phyloP scores from a whole-genome alignment of 1,284 basidiomycete genomes.

The Bondarzewia mesenterica region DNA sequence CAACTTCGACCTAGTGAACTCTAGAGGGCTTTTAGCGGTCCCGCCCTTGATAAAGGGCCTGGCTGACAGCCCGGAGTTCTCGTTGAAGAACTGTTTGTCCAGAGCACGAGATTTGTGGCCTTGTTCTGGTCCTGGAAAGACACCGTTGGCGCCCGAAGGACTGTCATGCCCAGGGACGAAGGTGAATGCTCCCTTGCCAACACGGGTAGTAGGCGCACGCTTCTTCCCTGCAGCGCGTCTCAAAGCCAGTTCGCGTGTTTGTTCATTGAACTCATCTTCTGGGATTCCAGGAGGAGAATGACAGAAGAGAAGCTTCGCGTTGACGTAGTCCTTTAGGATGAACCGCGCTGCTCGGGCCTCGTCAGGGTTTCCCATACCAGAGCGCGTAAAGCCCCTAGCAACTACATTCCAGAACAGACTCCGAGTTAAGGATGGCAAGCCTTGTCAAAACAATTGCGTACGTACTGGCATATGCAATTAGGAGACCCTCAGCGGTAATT shows the following conservation, averaged over 20 bases:
- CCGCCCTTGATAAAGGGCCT: conserved; percentile 64
- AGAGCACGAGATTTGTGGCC: conserved; percentile 57
- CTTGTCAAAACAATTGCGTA: conserved; percentile 14
- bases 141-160: conserved; percentile 16
- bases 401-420: conserved; percentile 39
- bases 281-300: conserved; percentile 76
- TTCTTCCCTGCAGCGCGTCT: conserved; percentile 64
- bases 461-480: conserved; percentile 88
- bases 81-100: conserved; percentile 82
- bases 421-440: conserved; percentile 3
- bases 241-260: conserved; percentile 60
- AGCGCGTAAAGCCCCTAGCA: conserved; percentile 87
- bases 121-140: conserved; percentile 21
- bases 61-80: conserved; percentile 39
- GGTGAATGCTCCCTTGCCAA: conserved; percentile 77
- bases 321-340: conserved; percentile 97
- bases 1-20: conserved; percentile 52
- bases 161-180: conserved; percentile 42
- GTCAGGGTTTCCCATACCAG: conserved; percentile 96
- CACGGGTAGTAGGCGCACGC: conserved; percentile 77
- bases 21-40: conserved; percentile 37
- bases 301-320: conserved; percentile 87
- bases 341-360: conserved; percentile 91
- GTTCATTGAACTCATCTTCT: conserved; percentile 73
- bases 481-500: conserved; percentile 77